Evolutionary conservation across 2,329 filamentous ascomycete genomes (phyloP), one percentile per base, ranked within the genome.

Genomic region (Phialophora expanda): DNA sequence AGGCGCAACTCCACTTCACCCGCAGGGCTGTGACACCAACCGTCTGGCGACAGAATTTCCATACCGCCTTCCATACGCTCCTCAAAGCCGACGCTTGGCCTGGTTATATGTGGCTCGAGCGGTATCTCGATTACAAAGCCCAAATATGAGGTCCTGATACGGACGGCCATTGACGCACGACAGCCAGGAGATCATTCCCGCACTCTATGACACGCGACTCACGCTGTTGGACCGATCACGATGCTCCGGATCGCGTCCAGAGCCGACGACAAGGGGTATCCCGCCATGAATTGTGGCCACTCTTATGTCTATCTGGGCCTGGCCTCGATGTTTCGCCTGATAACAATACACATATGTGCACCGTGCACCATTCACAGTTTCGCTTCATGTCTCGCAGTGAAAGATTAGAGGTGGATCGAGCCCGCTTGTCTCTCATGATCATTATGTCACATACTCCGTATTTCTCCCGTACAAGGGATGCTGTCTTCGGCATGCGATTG

Each of bases 11-110:
- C 48, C 55, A 46, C 59, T 56, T 56, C 51, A 59, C 41, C 56
- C 63, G 64, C 66, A 66, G 34, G 56, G 28, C 60, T 59, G 64
- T 64, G 41, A 64, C 63, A 61, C 56, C 63, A 62, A 28, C 44
- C 48, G 63, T 58, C 46, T 48, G 60, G 50, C 46, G 26, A 57
- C 46, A 62, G 62, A 62, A 64, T 58, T 69, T 66, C 67, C 58
- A 66, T 64, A 24, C 57, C 64, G 64, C 57, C 64, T 65, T 66
- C 64, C 32, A 69, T 66, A 56, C 54, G 60, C 56, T 51, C 17
- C 41, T 59, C 32, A 59, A 57, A 26, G 26, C 41, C 32, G n/a
- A 46, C 8, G 28, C 14, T 20, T n/a, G 11, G n/a, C 22, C n/a
- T 51, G n/a, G 30, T 48, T 24, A n/a, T 38, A 24, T 14, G 46